Evolutionary conservation across 1,284 basidiomycete genomes (phyloP).

Genomic region (Leccinum laetum): DNA sequence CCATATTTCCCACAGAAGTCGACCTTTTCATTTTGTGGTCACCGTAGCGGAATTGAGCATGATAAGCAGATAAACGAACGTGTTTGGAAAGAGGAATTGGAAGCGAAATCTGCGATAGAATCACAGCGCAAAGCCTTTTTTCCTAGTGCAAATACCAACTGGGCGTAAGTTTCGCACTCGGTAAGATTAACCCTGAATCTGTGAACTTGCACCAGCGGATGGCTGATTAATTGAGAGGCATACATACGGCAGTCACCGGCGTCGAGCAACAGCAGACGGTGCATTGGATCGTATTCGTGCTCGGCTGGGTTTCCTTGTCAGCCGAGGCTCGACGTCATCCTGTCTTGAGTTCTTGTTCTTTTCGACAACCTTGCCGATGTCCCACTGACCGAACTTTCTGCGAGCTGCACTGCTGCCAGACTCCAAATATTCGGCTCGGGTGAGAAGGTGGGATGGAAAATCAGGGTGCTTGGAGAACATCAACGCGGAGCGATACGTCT

Average conservation of each 20-base stretch:
- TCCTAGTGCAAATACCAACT: neutral
- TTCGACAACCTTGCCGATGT: slow-evolving; percentile 25
- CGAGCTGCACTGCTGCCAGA: slow-evolving; percentile 73
- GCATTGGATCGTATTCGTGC: slow-evolving; percentile 23
- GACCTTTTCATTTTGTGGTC: slow-evolving; percentile 26
- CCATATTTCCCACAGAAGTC: slow-evolving; percentile 21
- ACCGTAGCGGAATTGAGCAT: slow-evolving; percentile 13
- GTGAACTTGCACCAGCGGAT: slow-evolving; percentile 9
- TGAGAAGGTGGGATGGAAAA: slow-evolving; percentile 58
- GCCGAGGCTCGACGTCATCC: slow-evolving; percentile 28
- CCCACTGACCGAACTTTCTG: slow-evolving; percentile 61
- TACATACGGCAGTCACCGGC: slow-evolving; percentile 24
- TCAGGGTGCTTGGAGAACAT: slow-evolving; percentile 55
- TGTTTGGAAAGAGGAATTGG: slow-evolving; percentile 7
- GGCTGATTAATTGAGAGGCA: slow-evolving; percentile 8
- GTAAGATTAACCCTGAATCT: slow-evolving; percentile 23
- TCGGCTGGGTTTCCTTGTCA: slow-evolving; percentile 30
- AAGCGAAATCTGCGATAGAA: slow-evolving; percentile 9
- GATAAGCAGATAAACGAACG: slow-evolving; percentile 23
- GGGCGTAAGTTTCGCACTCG: slow-evolving; percentile 8
- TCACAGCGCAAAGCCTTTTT: slow-evolving; percentile 1
- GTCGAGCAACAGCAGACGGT: slow-evolving; percentile 19
- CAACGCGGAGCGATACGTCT: slow-evolving; percentile 70
- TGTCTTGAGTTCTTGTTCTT: slow-evolving; percentile 22
- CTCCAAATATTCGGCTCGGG: slow-evolving; percentile 81